Base-by-base conservation (phyloP, 2,329 filamentous ascomycete species). In the Botryotinia globosa region DNA sequence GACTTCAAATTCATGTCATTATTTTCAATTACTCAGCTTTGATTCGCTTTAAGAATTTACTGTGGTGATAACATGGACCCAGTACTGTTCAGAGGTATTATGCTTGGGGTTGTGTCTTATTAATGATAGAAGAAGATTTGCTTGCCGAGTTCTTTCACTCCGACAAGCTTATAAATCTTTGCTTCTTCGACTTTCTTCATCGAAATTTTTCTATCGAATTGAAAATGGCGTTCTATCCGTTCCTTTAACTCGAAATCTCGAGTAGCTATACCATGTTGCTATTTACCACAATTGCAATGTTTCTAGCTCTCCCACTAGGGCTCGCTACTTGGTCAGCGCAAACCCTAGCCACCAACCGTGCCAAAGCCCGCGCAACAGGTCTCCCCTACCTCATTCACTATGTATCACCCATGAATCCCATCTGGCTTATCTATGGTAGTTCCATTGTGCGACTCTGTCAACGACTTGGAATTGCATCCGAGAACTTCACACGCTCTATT, bases 371-470 rank as follows among this genome's bases (percentile, higher is more conserved):
- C 12, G 61, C 51, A 25, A 58, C 8, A 51, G 61, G 61, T 6
- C 48, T 66, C 5, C 48, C 61, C 12, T 66, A 71, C 16, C 22
- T 71, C 22, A 16, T 58, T 6, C 61, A 29, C 10, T 71, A n/a
- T 20, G 12, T 45, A 32, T 71, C 61, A 8, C 61, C 61, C 8
- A 59, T 71, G n/a, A 59, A 71, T 0, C 39, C 69, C 16, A 20
- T 71, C 14, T 71, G 61, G 69, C 61, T 71, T 42, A 29, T 59
- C 6, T 71, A 71, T n/a, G 61, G 69, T 4, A 71, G 69, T 22
- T 71, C 48, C 10, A 32, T 71, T 45, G 37, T 71, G 1, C 61
- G 61, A 16, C 9, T 65, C 20, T 65, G 59, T 34, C 32, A 34
- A 16, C 61, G 61, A 8, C 14, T 71, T 12, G 59, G 69, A 0